These are phyloP conservation scores for Trichosporon ovoides DNA, from an alignment of 1,284 basidiomycete species.

Conservation along the genomic window DNA sequence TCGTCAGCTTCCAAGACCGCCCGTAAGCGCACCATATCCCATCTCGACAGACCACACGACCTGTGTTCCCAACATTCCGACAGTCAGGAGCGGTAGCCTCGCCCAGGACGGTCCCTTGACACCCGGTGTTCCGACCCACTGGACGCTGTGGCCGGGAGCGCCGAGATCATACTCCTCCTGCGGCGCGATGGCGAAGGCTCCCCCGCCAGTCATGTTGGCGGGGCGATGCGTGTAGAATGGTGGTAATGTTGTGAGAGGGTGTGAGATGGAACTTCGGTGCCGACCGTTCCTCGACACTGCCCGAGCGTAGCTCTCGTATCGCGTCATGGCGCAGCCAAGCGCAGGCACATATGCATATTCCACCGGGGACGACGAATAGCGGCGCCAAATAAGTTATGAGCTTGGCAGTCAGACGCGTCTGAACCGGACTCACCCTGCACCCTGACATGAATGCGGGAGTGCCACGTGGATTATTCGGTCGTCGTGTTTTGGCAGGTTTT, in stretches of 20 bases:
- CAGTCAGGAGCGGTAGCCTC: constrained; percentile 64
- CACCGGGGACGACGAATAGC: neutral
- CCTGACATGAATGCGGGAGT: no score
- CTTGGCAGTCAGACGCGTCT: no score
- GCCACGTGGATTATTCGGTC: neutral
- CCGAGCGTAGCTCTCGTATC: neutral
- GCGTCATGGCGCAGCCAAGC: neutral
- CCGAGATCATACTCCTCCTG: constrained; percentile 37
- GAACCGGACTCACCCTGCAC: no score
- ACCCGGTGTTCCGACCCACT: constrained; percentile 56
- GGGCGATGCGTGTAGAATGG: neutral
- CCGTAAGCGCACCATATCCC: constrained; percentile 64
- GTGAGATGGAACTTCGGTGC: neutral
- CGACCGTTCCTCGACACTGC: no score
- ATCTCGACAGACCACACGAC: constrained; percentile 88
- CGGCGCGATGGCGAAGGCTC: constrained; percentile 25
- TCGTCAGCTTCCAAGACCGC: neutral
- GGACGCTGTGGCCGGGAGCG: constrained; percentile 39
- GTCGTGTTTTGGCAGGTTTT: neutral
- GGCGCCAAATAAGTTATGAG: neutral
- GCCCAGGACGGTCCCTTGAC: constrained; percentile 60
- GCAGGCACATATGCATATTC: neutral
- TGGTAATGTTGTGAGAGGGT: neutral
- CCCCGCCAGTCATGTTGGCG: constrained; percentile 35
- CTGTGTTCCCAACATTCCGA: constrained; percentile 74